Evolutionary conservation across 1,284 basidiomycete species (phyloP).

Genomic region (Neotropicomus parvogracilis): DNA sequence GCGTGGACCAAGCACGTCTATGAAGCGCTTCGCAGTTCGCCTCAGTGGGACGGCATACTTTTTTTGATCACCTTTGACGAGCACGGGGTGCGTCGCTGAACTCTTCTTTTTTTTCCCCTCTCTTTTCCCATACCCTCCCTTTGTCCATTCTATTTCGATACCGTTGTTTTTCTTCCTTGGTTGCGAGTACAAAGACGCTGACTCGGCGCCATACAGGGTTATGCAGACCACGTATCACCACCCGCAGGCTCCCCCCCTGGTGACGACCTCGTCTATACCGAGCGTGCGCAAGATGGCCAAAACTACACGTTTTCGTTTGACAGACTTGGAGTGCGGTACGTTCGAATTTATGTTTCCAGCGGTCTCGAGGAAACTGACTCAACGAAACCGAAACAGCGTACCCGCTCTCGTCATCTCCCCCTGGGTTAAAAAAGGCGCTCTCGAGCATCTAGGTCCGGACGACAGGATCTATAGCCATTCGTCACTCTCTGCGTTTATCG

Average conservation of each 20-base stretch:
- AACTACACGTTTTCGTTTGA: slow-evolving; percentile 26
- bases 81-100: slow-evolving; percentile 20
- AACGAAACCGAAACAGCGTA: slow-evolving; percentile 1
- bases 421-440: slow-evolving; percentile 24
- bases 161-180: too few relatives aligned
- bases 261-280: slow-evolving; percentile 27
- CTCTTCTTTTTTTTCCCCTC: neutral
- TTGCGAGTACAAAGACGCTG: too few relatives aligned
- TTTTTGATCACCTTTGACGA: slow-evolving; percentile 28
- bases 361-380: too few relatives aligned
- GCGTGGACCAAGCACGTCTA: slow-evolving; percentile 25
- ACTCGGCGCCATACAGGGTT: slow-evolving; percentile 14
- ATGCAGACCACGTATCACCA: slow-evolving; percentile 26
- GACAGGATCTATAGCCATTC: slow-evolving; percentile 24
- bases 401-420: slow-evolving; percentile 25
- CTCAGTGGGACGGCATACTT: slow-evolving; percentile 21
- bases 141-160: too few relatives aligned
- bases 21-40: slow-evolving; percentile 24
- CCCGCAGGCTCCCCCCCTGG: slow-evolving; percentile 24
- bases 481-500: slow-evolving; percentile 21
- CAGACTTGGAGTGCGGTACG: slow-evolving; percentile 26
- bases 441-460: slow-evolving; percentile 14
- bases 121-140: too few relatives aligned
- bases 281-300: slow-evolving; percentile 20
- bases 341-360: too few relatives aligned